Evolutionary conservation across 2,329 filamentous ascomycete genomes (phyloP), one percentile per base, ranked within the genome.

Genomic region (Geosmithia putterillii): DNA sequence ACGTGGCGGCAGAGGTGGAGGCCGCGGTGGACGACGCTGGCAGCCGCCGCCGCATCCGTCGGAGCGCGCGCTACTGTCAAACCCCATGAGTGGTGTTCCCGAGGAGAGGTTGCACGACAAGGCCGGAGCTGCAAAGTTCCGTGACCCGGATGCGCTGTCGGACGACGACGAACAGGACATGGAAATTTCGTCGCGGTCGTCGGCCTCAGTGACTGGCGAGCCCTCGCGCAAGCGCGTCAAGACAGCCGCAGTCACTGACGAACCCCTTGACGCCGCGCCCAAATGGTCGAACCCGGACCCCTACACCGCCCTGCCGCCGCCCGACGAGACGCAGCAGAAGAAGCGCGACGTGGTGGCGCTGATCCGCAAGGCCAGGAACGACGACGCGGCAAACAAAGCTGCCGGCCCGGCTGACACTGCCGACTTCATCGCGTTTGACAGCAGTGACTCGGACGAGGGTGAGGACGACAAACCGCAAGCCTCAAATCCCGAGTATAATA

Each of bases 231-330:
- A 65, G 43, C 54, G 48, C 45, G 53, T 51, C 50, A 56, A 54
- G 48, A 32, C 28, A 32, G 10, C 28, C 10, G 10, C 28, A 32
- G 28, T 32, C 28, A 32, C 28, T 2, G 58, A 58, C 8, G 57
- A 64, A n/a, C 55, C 60, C 19, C 66, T 63, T 47, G 57, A 69
- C 44, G 63, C 67, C 14, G 62, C 58, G 5, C 87, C 88, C 3
- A 88, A 84, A 59, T 96, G 90, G 90, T 95, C 88, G 4, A 96
- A 96, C 52, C 89, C 90, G 3, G 90, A 96, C 58, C 88, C 89
- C 0, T 95, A 96, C 61, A 94, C 86, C 6, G 84, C 79, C 2
- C 69, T 95, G 9, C 90, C 90, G 8, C 88, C 87, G 7, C 76
- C 81, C 0, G 83, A 89, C 50, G 83, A 88, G 44, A 70, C 68